A percentile compares a stretch with the other conserved stretches of the same genome.
phyloP scores from a whole-genome alignment of 345 rosid species.

The Eucalyptus albens region DNA sequence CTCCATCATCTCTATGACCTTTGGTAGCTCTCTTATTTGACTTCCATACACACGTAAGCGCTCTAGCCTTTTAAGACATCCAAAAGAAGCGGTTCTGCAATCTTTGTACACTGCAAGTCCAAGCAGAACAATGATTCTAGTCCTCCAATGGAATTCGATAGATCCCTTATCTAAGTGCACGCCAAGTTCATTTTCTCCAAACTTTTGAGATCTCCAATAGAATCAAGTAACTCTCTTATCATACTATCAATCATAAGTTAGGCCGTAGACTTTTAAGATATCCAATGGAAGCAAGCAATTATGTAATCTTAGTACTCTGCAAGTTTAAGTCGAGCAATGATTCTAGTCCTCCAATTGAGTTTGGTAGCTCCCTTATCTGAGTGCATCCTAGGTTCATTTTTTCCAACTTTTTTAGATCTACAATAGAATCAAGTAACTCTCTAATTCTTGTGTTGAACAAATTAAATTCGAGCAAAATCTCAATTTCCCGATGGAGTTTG shows the following conservation, averaged over 20 bases:
- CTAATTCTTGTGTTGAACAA: not conserved
- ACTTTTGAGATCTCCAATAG: not conserved
- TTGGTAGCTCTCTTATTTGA: not conserved
- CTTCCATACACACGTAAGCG: accelerated
- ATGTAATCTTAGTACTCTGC: accelerated
- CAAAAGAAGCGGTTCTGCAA: accelerated
- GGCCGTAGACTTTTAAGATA: not conserved
- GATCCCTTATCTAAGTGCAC: accelerated
- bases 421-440: not conserved
- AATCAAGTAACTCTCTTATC: not conserved
- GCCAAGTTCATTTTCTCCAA: accelerated
- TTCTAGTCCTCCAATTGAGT: not conserved
- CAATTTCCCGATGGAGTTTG: not conserved
- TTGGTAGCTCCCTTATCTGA: too few species aligned
- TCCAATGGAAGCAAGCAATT: not conserved
- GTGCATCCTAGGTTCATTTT: not conserved
- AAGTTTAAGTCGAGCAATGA: not conserved
- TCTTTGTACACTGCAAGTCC: accelerated
- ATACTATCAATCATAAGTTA: accelerated
- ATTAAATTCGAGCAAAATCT: not conserved
- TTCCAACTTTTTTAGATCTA: not conserved
- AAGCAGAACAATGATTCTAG: not conserved
- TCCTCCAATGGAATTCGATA: not conserved
- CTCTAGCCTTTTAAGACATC: not conserved
- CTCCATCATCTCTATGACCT: not conserved